phyloP scores from a whole-genome alignment of 2,329 filamentous ascomycete species.

The Stachybotrys chlorohalonatus region DNA sequence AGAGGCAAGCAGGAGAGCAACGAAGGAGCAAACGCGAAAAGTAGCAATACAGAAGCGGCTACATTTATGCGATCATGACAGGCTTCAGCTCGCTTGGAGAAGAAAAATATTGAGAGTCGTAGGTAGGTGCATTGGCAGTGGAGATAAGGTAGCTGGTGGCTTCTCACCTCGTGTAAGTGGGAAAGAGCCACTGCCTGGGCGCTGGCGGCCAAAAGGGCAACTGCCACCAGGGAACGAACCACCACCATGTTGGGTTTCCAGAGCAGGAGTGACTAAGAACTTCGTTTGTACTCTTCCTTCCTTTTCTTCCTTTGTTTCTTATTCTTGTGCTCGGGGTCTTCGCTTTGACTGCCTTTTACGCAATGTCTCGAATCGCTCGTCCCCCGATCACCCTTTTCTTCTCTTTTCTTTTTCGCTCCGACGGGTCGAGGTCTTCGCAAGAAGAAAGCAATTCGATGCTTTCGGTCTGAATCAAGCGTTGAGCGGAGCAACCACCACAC shows the following conservation, averaged over 20 bases:
- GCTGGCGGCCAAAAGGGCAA: conserved; percentile 19
- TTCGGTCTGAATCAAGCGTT: not conserved
- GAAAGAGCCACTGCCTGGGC: conserved; percentile 13
- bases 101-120: not conserved
- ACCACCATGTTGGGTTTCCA: conserved; percentile 21
- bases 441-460: too few relatives aligned
- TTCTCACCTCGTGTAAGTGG: not conserved
- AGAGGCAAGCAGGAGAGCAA: too few relatives aligned
- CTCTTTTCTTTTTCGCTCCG: too few relatives aligned
- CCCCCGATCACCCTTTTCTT: too few relatives aligned
- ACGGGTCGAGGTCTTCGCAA: too few relatives aligned
- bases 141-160: too few relatives aligned
- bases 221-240: conserved; percentile 15
- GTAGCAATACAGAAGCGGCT: too few relatives aligned
- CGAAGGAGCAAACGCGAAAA: too few relatives aligned
- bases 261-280: too few relatives aligned
- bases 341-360: not conserved
- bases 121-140: too few relatives aligned
- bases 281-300: not conserved
- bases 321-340: not conserved
- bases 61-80: too few relatives aligned
- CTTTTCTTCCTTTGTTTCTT: not conserved
- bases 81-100: not conserved
- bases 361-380: too few relatives aligned
- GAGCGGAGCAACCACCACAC: not conserved